Conservation (phyloP, 2,329 filamentous ascomycete species). For the Xylariomycetidae sp. region DNA sequence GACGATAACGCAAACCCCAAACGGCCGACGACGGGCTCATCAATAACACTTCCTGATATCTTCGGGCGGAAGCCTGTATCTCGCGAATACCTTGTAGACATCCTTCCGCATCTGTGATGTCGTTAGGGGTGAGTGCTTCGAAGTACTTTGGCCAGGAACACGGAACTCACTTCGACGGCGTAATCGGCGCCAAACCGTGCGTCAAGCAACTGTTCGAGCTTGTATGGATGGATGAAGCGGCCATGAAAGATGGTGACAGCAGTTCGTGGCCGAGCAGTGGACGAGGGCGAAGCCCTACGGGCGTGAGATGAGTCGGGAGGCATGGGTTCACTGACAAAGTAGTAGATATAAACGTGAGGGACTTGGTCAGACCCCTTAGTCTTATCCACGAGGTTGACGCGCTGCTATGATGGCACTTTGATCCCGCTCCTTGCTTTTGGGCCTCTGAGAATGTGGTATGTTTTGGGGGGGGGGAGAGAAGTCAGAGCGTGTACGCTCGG, state of each 20-base stretch:
- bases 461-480: too few species aligned
- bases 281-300: not conserved
- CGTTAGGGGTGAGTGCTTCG: not conserved
- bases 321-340: not conserved
- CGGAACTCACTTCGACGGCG: conserved; percentile 6
- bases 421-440: too few species aligned
- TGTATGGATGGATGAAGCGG: conserved; percentile 6
- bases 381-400: too few species aligned
- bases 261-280: not conserved
- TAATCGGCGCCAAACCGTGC: conserved; percentile 7
- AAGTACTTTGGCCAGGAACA: not conserved
- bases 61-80: conserved; percentile 2
- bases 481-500: too few species aligned
- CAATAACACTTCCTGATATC: conserved; percentile 6
- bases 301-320: not conserved
- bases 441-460: too few species aligned
- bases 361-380: too few species aligned
- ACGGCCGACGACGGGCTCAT: too few species aligned
- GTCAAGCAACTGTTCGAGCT: conserved; percentile 4
- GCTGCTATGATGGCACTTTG: too few species aligned
- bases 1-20: too few species aligned
- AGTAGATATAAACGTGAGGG: too few species aligned
- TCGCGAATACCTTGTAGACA: conserved; percentile 4
- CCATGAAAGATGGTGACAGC: conserved; percentile 5
- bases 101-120: conserved; percentile 6